Evolutionary conservation across 2,329 filamentous ascomycete species (phyloP).

Genomic region (Cladophialophora yegresii): DNA sequence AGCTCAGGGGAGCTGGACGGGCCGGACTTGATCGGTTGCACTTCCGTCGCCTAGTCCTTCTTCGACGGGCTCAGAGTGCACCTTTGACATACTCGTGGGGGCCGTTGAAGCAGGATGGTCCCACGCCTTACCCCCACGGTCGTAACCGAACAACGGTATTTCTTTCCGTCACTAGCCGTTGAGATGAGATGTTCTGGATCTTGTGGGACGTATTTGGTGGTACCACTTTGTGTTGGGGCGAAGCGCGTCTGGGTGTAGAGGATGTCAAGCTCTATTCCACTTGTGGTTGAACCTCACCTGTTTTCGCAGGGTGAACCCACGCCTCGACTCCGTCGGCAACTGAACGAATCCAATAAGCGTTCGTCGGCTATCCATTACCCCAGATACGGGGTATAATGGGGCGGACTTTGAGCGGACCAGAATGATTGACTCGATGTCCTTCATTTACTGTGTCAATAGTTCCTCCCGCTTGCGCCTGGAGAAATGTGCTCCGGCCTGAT

Average conservation of each 20-base stretch:
- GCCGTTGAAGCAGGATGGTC: background rate
- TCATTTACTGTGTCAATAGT: background rate
- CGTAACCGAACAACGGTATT: background rate
- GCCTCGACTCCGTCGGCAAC: background rate
- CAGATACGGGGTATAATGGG: background rate
- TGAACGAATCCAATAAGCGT: background rate
- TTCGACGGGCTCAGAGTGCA: background rate
- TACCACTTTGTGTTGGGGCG: background rate
- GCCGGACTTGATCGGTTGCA: slow-evolving; percentile 7
- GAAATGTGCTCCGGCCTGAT: background rate
- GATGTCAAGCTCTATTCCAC: background rate
- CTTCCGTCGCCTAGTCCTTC: background rate
- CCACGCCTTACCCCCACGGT: background rate
- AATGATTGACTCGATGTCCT: background rate
- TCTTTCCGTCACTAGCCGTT: background rate
- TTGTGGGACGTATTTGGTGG: background rate
- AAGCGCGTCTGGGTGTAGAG: background rate
- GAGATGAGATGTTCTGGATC: background rate
- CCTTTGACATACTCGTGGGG: background rate
- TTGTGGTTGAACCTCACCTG: background rate
- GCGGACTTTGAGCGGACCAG: background rate
- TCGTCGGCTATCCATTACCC: background rate
- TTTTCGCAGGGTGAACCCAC: background rate
- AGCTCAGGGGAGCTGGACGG: background rate
- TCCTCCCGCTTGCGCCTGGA: background rate